phyloP scores from a whole-genome alignment of 768 basidiomycete species.

The Lyophyllum decastes region DNA sequence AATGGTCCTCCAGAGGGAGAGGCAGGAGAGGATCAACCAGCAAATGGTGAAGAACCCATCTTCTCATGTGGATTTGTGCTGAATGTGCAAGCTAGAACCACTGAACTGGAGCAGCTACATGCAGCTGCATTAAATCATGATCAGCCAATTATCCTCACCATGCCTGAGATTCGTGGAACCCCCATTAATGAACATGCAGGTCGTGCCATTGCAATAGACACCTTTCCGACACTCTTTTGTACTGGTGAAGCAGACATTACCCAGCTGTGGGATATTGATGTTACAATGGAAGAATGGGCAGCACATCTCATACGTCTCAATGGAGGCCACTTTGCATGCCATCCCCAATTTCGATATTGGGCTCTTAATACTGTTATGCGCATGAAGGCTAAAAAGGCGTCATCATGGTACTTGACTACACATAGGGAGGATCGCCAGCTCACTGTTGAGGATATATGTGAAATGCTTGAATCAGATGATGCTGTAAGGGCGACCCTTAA shows the following conservation, averaged over 20 bases:
- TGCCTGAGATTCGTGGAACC: conserved; percentile 5
- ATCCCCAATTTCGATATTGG: conserved; percentile 10
- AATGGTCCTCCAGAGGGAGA: conserved; percentile 10
- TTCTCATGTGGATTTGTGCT: not conserved
- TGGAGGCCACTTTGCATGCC: conserved; percentile 22
- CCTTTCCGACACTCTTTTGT: conserved; percentile 25
- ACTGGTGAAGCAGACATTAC: conserved; percentile 4
- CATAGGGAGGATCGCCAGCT: conserved; percentile 7
- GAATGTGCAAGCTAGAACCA: not conserved
- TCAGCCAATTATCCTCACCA: conserved; percentile 3
- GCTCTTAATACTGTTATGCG: conserved; percentile 8
- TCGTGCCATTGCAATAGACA: conserved; percentile 16
- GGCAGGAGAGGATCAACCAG: not conserved
- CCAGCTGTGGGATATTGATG: not conserved
- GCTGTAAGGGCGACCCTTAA: no score
- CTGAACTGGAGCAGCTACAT: not conserved
- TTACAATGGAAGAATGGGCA: conserved; percentile 10
- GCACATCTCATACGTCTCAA: conserved; percentile 7
- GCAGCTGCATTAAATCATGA: not conserved
- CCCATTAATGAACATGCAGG: conserved; percentile 14
- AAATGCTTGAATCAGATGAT: conserved; percentile 9
- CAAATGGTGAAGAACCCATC: not conserved
- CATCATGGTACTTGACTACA: conserved; percentile 8
- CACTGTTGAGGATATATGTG: conserved; percentile 1
- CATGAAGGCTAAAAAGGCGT: conserved; percentile 8